Evolutionary conservation across 176 grass and related monocot genomes (phyloP).

Genomic region (Tuctoria greenei): DNA sequence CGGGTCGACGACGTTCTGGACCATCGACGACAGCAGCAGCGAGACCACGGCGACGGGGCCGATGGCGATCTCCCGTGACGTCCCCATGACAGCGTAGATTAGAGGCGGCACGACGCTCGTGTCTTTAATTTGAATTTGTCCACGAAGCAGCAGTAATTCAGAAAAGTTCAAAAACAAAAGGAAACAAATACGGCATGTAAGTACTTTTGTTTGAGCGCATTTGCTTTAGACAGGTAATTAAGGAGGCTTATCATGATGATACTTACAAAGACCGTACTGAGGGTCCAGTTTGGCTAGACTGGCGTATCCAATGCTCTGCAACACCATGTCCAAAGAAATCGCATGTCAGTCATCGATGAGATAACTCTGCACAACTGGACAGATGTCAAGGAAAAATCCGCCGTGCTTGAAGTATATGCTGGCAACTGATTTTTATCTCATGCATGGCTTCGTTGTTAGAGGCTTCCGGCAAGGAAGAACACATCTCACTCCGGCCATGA

Average conservation of each 20-base stretch:
- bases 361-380: background rate
- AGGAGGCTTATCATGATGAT: slow-evolving; percentile 6
- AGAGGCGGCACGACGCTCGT: slow-evolving; percentile 84
- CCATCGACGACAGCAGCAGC: slow-evolving; percentile 87
- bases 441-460: background rate
- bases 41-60: slow-evolving; percentile 91
- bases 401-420: too few relatives aligned
- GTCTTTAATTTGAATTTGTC: slow-evolving; percentile 37
- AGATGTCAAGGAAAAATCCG: background rate
- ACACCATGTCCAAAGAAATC: background rate
- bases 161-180: too few relatives aligned
- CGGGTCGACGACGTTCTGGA: slow-evolving; percentile 80
- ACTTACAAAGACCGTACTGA: slow-evolving; percentile 96
- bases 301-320: slow-evolving; percentile 97
- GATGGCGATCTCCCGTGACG: slow-evolving; percentile 80
- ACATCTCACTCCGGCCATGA: background rate
- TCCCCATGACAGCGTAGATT: slow-evolving; percentile 90
- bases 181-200: background rate
- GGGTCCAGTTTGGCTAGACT: slow-evolving; percentile 85
- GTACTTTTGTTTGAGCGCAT: background rate
- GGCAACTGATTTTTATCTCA: background rate
- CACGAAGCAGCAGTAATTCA: slow-evolving; percentile 9
- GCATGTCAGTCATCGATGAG: background rate
- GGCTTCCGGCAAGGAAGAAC: slow-evolving; percentile 2
- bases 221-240: background rate